Conservation (phyloP, 768 basidiomycete genomes). For the Naganishia onofrii region DNA sequence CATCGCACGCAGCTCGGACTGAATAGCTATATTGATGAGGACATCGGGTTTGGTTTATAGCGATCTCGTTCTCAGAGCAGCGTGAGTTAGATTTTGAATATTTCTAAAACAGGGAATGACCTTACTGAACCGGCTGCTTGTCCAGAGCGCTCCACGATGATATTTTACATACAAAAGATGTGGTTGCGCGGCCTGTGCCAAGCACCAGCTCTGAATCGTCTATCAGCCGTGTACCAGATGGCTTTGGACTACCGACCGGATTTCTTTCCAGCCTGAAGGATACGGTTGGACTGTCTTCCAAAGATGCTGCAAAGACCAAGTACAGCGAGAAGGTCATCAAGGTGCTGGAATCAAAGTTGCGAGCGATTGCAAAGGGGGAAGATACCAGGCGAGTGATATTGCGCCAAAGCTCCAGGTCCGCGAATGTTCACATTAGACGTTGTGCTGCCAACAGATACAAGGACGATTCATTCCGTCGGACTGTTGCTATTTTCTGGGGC, state of each 20-base stretch:
- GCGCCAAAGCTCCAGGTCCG: neutral
- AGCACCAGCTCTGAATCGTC: neutral
- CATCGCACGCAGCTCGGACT: neutral
- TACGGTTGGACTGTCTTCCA: constrained; percentile 23
- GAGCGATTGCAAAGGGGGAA: constrained; percentile 89
- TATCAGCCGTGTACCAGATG: constrained; percentile 1
- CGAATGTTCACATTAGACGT: neutral
- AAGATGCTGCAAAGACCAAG: constrained; percentile 53
- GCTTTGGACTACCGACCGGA: constrained; percentile 12
- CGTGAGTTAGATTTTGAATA: neutral
- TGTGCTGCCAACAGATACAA: constrained; percentile 64
- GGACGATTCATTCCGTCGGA: constrained; percentile 82
- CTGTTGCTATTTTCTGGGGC: constrained; percentile 88
- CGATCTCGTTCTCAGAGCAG: constrained; percentile 18
- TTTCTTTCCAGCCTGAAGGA: constrained; percentile 27
- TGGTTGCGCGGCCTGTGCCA: constrained; percentile 4
- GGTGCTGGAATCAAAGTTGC: constrained; percentile 80
- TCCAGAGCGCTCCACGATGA: constrained; percentile 18
- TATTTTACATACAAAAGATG: constrained; percentile 13
- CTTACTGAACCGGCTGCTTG: neutral
- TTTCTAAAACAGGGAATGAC: neutral
- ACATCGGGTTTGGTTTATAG: neutral
- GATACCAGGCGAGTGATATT: constrained; percentile 69
- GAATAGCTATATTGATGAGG: neutral
- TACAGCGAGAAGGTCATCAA: constrained; percentile 93